Base-by-base conservation (phyloP, 805 yeast genomes). In the Monosporozyma unispora region DNA sequence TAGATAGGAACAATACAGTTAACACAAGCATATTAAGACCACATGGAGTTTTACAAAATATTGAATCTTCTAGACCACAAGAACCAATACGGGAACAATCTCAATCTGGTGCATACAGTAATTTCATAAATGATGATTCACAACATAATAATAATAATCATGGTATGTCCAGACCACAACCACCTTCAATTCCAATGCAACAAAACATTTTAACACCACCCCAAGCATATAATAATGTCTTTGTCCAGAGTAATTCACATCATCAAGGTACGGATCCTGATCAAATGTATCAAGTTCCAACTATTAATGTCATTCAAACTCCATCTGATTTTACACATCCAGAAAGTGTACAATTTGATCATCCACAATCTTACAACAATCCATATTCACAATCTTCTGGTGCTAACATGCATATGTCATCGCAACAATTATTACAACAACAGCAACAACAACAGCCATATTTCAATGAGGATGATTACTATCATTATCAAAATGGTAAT, bases 241-340 rank as follows among this genome's bases (percentile, higher is more conserved):
- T 59, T 39, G 50, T 50, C 5, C 49, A 51, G 2, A 29, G 39
- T 14, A 49, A 46, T 3, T 10, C 14, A 11, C 49, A 48, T 39
- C 22, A 27, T 3, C 50, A 48, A 16, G 38, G 40, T 11, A 18
- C 35, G 23, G n/a, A 43, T 22, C 25, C 33, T 10, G 42, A 14
- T 3, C 33, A 50, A 16, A 47, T 46, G 45, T 52, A 47, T 49
- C 57, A 53, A 33, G 49, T 59, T 31, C 66, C 67, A 4, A 49
- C 56, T 4, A 61, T 62, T 39, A 62, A 62, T 45, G 57, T 63
- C 7, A 52, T 59, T 25, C 64, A 60, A 44, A 56, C 56, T 16
- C 52, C 65, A 5, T 59, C 62, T 19, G 62, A 58, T 46, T 51
- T 56, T 18, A 52, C 50, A 18, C 55, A 52, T 23, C 37, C 40